Evolutionary conservation across 2,329 filamentous ascomycete genomes (phyloP).

Genomic region (Tolypocladium pustulatum): DNA sequence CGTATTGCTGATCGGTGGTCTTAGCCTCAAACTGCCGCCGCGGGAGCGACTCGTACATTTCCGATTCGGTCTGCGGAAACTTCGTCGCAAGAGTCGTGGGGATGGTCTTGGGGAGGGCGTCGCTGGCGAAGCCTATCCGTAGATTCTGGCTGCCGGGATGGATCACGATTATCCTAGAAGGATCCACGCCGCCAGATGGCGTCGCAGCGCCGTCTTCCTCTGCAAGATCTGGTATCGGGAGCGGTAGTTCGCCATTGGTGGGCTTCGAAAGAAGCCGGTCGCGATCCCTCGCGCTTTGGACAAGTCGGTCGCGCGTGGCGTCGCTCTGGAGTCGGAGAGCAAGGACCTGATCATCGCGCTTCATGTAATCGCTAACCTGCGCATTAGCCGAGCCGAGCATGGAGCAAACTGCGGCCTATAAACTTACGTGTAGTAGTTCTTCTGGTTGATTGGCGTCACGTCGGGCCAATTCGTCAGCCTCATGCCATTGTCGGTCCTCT

Average conservation of each 20-base stretch:
- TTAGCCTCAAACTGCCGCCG: constrained; percentile 54
- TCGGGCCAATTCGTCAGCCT: constrained; percentile 90
- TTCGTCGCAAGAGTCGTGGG: constrained; percentile 86
- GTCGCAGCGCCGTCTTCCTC: constrained; percentile 47
- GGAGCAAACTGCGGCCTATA: background rate
- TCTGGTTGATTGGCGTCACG: constrained; percentile 91
- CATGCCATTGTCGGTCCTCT: constrained; percentile 97
- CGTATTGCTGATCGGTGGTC: constrained; percentile 69
- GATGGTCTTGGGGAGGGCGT: constrained; percentile 86
- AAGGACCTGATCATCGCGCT: constrained; percentile 92
- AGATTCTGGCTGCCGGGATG: constrained; percentile 94
- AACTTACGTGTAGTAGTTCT: constrained; percentile 94
- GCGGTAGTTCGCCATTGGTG: constrained; percentile 54
- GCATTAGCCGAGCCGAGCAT: background rate
- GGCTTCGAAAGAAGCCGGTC: constrained; percentile 75
- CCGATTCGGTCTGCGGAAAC: constrained; percentile 68
- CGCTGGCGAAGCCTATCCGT: constrained; percentile 88
- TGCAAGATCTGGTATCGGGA: constrained; percentile 48
- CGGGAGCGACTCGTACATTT: constrained; percentile 71
- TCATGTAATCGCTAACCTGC: constrained; percentile 74
- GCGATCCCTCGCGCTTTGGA: constrained; percentile 77
- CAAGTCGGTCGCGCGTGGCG: constrained; percentile 71
- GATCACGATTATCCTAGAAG: constrained; percentile 88
- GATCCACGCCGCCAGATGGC: constrained; percentile 52
- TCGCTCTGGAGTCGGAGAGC: constrained; percentile 82